Conservation (phyloP, 1,139 yeast species). For the Hansenula anomala region DNA sequence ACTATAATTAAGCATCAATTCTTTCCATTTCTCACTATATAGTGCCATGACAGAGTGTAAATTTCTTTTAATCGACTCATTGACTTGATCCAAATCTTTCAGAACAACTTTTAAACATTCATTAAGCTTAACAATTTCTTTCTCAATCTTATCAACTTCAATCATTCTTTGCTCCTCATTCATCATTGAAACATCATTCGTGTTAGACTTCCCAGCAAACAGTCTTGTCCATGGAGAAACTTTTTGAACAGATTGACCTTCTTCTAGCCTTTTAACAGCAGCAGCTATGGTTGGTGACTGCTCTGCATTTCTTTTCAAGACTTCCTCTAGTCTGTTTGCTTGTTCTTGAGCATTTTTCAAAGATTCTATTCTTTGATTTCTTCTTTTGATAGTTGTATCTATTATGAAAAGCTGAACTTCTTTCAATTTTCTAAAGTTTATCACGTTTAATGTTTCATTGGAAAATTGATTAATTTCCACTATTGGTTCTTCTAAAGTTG, state of each 20-base stretch:
- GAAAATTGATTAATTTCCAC: constrained; percentile 81
- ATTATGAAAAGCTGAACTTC: constrained; percentile 57
- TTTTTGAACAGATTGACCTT: constrained; percentile 14
- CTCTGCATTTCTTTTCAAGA: constrained; percentile 24
- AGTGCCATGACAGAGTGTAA: constrained; percentile 22
- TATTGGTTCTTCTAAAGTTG: constrained; percentile 77
- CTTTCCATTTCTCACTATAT: constrained; percentile 24
- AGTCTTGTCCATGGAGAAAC: constrained; percentile 18
- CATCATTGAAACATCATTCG: constrained; percentile 27
- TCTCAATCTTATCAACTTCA: constrained; percentile 24
- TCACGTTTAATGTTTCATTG: constrained; percentile 57
- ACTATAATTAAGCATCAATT: constrained; percentile 26
- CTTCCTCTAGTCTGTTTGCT: constrained; percentile 24
- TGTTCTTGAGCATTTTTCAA: constrained; percentile 27
- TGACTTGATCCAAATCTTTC: constrained; percentile 27
- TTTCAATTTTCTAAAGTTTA: constrained; percentile 68
- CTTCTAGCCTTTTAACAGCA: constrained; percentile 23
- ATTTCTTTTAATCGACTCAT: constrained; percentile 23
- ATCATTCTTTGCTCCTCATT: constrained; percentile 29
- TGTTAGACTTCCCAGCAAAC: constrained; percentile 17
- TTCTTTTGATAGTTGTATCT: constrained; percentile 24
- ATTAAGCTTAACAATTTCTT: constrained; percentile 25
- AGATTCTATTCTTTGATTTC: constrained; percentile 20
- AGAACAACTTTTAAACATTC: constrained; percentile 27
- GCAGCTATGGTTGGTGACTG: constrained; percentile 27